A percentile compares a stretch with the other conserved stretches of the same genome.
phyloP scores from a whole-genome alignment of 192 early-diverging fungal species.

The Backusella westeae region DNA sequence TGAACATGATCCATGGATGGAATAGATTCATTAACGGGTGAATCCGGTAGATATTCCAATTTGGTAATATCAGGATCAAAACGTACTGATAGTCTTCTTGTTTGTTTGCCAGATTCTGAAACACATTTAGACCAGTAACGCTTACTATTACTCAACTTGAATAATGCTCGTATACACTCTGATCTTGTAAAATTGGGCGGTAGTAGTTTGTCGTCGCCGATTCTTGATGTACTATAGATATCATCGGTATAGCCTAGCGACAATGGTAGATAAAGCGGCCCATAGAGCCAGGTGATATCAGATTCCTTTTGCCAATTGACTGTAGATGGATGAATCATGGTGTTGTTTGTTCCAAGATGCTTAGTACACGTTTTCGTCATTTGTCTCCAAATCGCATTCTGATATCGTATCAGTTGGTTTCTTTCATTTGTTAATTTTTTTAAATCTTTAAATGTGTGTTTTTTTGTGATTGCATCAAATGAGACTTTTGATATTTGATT shows the following conservation, averaged over 20 bases:
- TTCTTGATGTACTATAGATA: background rate
- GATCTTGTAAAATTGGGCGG: background rate
- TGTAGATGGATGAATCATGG: slow-evolving; percentile 26
- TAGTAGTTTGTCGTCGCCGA: background rate
- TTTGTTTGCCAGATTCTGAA: slow-evolving; percentile 16
- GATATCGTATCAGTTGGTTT: slow-evolving; percentile 23
- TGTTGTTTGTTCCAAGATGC: background rate
- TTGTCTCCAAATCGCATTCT: slow-evolving; percentile 43
- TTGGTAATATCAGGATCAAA: slow-evolving; percentile 23
- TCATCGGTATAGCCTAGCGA: background rate
- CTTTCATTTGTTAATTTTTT: slow-evolving; percentile 19
- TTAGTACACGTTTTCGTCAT: slow-evolving; percentile 32
- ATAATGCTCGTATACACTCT: background rate
- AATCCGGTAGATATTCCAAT: slow-evolving; percentile 27
- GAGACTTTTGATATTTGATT: slow-evolving; percentile 10
- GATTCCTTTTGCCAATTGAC: slow-evolving; percentile 45
- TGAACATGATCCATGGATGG: background rate
- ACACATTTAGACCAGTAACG: slow-evolving; percentile 15
- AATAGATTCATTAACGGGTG: slow-evolving; percentile 15
- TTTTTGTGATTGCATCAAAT: slow-evolving; percentile 1
- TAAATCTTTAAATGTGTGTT: background rate
- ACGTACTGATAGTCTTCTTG: slow-evolving; percentile 11
- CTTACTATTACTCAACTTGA: background rate
- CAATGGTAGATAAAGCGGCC: slow-evolving; percentile 11
- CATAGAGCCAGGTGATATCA: slow-evolving; percentile 39